Conservation (phyloP, 2,329 filamentous ascomycete species). For the Ascochyta rabiei region DNA sequence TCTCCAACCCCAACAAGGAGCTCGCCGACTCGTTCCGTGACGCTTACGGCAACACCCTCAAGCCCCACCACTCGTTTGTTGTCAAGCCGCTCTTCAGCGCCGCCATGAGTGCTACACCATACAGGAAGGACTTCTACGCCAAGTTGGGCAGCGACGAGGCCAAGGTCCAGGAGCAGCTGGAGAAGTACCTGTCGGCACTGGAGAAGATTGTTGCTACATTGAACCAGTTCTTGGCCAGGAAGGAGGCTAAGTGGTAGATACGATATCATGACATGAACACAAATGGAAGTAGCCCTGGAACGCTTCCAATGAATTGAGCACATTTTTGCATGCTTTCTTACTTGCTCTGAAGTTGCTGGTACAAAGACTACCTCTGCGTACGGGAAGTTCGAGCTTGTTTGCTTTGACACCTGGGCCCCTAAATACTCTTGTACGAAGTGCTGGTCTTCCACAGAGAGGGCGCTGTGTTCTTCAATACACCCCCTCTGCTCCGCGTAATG, state of each 20-base stretch:
- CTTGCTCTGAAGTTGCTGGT: not conserved
- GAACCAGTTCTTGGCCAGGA: conserved; percentile 59
- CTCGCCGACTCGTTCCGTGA: conserved; percentile 84
- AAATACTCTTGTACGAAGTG: not conserved
- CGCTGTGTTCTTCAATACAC: not conserved
- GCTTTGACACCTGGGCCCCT: too few species aligned
- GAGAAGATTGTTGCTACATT: conserved; percentile 81
- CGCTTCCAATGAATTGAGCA: not conserved
- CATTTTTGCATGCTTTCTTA: not conserved
- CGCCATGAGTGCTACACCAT: conserved; percentile 91
- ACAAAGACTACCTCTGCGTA: too few species aligned
- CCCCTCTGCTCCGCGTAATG: not conserved
- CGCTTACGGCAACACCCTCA: conserved; percentile 85
- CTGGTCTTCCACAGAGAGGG: not conserved
- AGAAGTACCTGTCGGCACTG: conserved; percentile 75
- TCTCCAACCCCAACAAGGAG: conserved; percentile 71
- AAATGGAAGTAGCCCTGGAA: not conserved
- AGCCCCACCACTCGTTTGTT: conserved; percentile 87
- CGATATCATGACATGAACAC: not conserved
- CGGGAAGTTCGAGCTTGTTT: not conserved
- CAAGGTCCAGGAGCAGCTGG: conserved; percentile 69
- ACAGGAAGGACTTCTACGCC: conserved; percentile 89
- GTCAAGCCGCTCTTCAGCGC: conserved; percentile 91
- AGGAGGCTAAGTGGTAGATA: conserved; percentile 43
- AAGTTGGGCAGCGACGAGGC: conserved; percentile 75